These are phyloP conservation scores for Penicillium frequentans DNA, from an alignment of 2,329 filamentous ascomycete species.

Conservation along the genomic window DNA sequence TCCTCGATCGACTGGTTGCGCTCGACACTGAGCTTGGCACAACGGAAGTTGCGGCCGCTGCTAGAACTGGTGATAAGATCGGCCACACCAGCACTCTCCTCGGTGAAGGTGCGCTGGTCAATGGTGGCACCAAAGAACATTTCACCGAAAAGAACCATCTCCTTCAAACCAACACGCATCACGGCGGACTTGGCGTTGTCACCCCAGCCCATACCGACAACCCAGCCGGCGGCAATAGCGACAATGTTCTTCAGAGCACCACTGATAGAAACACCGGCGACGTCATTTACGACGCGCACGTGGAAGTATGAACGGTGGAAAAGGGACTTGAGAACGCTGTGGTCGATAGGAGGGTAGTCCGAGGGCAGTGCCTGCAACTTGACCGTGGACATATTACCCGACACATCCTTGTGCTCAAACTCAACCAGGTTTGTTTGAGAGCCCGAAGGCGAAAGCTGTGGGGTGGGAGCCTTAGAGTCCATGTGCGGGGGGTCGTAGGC, in stretches of 20 bases:
- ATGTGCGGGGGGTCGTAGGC: slow-evolving; percentile 90
- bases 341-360: slow-evolving; percentile 84
- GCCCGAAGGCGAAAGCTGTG: slow-evolving; percentile 52
- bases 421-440: slow-evolving; percentile 52
- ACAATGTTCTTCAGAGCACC: slow-evolving; percentile 97
- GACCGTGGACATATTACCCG: slow-evolving; percentile 66
- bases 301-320: slow-evolving; percentile 99
- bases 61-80: slow-evolving; percentile 94
- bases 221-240: slow-evolving; percentile 89
- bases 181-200: slow-evolving; percentile 99
- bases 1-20: slow-evolving; percentile 78
- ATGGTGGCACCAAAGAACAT: slow-evolving; percentile 86
- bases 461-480: slow-evolving; percentile 76
- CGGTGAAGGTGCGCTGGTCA: slow-evolving; percentile 85
- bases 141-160: slow-evolving; percentile 95
- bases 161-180: slow-evolving; percentile 91
- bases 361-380: slow-evolving; percentile 73
- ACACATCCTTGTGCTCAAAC: slow-evolving; percentile 67
- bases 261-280: slow-evolving; percentile 93
- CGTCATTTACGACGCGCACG: slow-evolving; percentile 87
- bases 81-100: slow-evolving; percentile 91
- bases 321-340: slow-evolving; percentile 76
- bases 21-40: slow-evolving; percentile 83
- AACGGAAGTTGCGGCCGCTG: slow-evolving; percentile 90
- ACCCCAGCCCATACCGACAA: slow-evolving; percentile 93